Conservation (phyloP, 768 basidiomycete species). For the Boletus sp. region DNA sequence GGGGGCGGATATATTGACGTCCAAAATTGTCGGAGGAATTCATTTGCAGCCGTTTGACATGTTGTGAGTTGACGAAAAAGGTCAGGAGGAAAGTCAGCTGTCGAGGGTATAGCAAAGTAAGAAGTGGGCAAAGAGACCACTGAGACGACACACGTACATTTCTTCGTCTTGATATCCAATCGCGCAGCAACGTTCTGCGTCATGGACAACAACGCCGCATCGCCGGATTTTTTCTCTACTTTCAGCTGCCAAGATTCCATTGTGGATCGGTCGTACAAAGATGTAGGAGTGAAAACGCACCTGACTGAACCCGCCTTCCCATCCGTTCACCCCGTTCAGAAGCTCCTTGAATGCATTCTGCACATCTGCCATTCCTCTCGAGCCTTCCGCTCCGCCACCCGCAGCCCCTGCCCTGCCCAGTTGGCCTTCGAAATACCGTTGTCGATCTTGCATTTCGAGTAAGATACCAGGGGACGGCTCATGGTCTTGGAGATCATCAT, state of each 20-base stretch:
- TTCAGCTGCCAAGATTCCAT: constrained; percentile 46
- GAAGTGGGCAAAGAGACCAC: neutral
- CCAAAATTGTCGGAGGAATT: constrained; percentile 98
- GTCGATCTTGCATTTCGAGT: too few species aligned
- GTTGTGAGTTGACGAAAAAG: constrained; percentile 83
- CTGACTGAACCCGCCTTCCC: constrained; percentile 57
- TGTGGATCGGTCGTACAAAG: too few species aligned
- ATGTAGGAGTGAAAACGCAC: constrained; percentile 34
- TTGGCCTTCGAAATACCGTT: too few species aligned
- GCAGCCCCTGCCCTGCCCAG: too few species aligned
- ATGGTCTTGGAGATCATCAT: too few species aligned
- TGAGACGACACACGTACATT: constrained; percentile 45
- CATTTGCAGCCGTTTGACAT: constrained; percentile 91
- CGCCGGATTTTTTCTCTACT: constrained; percentile 65
- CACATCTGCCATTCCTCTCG: constrained; percentile 42
- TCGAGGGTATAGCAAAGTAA: neutral
- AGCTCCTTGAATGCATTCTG: constrained; percentile 47
- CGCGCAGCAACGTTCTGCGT: constrained; percentile 77
- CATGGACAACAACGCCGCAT: constrained; percentile 69
- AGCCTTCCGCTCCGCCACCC: too few species aligned
- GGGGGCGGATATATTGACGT: constrained; percentile 76
- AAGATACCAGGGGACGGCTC: too few species aligned
- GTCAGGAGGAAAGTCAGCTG: constrained; percentile 78
- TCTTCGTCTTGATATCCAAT: constrained; percentile 61
- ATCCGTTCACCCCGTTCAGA: constrained; percentile 47